Percentiles rank a stretch among this genome's conserved stretches.
Evolutionary conservation across 176 grass and related monocot species (phyloP).

Genomic region (Oryza punctata): DNA sequence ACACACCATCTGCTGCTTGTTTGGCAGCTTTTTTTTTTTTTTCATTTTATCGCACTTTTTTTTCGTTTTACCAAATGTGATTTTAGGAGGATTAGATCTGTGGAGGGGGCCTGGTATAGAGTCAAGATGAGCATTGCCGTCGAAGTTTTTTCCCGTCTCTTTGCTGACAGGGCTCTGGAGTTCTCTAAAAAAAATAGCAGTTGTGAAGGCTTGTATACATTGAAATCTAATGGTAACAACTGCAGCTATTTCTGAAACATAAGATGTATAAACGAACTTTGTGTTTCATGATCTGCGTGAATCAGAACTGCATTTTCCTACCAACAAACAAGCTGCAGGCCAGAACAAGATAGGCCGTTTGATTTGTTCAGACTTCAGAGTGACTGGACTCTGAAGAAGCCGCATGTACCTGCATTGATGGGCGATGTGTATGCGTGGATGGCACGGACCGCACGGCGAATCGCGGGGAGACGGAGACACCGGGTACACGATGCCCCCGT

Average conservation of each 20-base stretch:
- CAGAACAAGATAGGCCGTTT: not conserved
- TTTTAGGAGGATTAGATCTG: not conserved
- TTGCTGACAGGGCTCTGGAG: not conserved
- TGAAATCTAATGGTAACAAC: not conserved
- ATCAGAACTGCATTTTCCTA: not conserved
- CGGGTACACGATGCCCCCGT: too few species aligned
- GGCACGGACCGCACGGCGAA: not conserved
- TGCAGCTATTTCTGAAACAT: not conserved
- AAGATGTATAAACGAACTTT: not conserved
- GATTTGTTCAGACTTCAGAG: not conserved
- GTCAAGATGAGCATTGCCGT: conserved; percentile 27
- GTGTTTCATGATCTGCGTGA: not conserved
- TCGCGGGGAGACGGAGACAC: too few species aligned
- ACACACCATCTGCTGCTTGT: not conserved
- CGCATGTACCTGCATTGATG: too few species aligned
- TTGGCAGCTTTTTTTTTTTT: not conserved
- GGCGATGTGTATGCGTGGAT: too few species aligned
- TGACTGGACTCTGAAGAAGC: not conserved
- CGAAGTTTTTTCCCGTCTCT: not conserved
- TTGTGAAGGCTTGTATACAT: not conserved
- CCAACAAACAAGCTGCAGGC: too few species aligned
- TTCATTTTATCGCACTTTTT: not conserved
- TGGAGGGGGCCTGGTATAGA: not conserved
- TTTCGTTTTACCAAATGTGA: not conserved
- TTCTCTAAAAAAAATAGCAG: not conserved